A percentile compares a stretch with the other conserved stretches of the same genome.
These are phyloP conservation scores for Phytophthora tubulina DNA, from an alignment of 352 stramenopile species.

Conservation along the genomic window DNA sequence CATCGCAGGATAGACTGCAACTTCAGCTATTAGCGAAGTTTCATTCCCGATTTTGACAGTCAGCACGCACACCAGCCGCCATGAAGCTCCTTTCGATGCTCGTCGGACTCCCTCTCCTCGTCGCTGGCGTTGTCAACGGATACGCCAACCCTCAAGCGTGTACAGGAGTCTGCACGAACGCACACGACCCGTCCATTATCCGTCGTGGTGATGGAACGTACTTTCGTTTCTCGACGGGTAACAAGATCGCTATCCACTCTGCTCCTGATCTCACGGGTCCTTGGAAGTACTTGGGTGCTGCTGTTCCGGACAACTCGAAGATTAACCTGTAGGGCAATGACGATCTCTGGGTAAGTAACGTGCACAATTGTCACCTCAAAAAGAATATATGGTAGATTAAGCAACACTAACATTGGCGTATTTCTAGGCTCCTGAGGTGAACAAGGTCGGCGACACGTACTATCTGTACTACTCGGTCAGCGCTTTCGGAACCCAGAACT, in stretches of 20 bases:
- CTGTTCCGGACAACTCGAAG: conserved; percentile 48
- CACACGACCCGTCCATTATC: conserved; percentile 65
- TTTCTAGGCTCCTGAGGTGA: conserved; percentile 53
- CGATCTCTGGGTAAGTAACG: conserved; percentile 26
- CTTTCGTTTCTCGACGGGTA: conserved; percentile 66
- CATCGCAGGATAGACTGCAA: conserved; percentile 11
- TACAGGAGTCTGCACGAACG: conserved; percentile 46
- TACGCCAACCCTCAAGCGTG: conserved; percentile 38
- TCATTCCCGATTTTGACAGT: conserved; percentile 10
- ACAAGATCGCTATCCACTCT: conserved; percentile 61
- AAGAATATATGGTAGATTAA: too few species aligned
- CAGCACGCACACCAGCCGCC: background rate
- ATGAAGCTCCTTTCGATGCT: conserved; percentile 30
- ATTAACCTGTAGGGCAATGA: conserved; percentile 60
- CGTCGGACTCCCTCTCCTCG: conserved; percentile 22
- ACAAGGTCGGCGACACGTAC: conserved; percentile 58
- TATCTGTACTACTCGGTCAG: conserved; percentile 73
- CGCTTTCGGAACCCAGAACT: conserved; percentile 54
- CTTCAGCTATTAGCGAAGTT: background rate
- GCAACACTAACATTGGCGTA: conserved; percentile 3
- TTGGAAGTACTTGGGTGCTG: conserved; percentile 57
- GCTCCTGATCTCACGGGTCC: conserved; percentile 49
- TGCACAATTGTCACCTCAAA: background rate
- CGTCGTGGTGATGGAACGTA: conserved; percentile 58
- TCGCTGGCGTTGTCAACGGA: conserved; percentile 24